Evolutionary conservation across 306 rosid species (phyloP).

Genomic region (Cucumis hystrix): DNA sequence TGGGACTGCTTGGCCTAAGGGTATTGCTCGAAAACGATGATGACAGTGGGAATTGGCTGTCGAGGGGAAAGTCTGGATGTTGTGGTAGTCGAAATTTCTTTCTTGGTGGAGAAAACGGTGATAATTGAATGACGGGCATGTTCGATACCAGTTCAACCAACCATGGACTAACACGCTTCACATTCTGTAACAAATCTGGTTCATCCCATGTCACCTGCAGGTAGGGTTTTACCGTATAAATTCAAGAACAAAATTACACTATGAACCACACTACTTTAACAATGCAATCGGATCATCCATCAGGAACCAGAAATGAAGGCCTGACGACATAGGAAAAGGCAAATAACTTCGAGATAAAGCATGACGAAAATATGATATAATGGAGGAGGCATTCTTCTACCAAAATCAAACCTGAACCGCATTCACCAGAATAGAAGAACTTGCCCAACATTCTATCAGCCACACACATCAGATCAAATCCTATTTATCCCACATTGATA

Average conservation of each 20-base stretch:
- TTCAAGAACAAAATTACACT: neutral
- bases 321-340: neutral
- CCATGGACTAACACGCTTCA: constrained; percentile 98
- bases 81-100: constrained; percentile 75
- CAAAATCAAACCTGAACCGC: neutral
- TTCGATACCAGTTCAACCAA: constrained; percentile 76
- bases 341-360: neutral
- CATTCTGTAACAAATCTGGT: constrained; percentile 93
- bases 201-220: constrained; percentile 95
- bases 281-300: neutral
- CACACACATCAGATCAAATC: neutral
- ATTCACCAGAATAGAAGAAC: too few relatives aligned
- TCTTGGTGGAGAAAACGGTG: constrained; percentile 66
- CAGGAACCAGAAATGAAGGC: neutral
- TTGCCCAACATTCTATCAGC: neutral
- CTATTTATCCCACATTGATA: neutral
- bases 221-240: neutral
- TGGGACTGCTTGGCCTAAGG: constrained; percentile 65
- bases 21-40: constrained; percentile 67
- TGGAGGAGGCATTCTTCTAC: neutral
- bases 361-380: neutral
- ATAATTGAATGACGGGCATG: constrained; percentile 44
- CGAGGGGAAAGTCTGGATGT: constrained; percentile 44
- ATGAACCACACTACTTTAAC: neutral
- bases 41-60: constrained; percentile 50